Evolutionary conservation across 495 filamentous ascomycete species (phyloP), one percentile per base, ranked within the genome.

Genomic region (Bombardia bombarda): DNA sequence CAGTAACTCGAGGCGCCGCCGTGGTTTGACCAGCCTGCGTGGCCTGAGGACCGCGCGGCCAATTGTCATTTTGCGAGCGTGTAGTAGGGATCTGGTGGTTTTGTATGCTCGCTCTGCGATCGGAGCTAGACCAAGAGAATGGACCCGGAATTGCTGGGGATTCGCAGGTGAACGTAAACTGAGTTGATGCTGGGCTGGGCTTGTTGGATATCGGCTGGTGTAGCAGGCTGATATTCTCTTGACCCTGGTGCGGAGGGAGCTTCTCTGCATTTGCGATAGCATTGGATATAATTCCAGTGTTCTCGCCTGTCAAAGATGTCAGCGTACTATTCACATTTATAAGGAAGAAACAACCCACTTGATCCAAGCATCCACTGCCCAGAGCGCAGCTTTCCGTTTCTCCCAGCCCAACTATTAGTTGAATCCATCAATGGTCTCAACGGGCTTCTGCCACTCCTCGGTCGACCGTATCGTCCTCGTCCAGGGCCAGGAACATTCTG

Each of bases 81-180:
- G 41, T 7, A 13, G 40, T 13, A 19, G 41, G 10, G 21, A 36
- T 17, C 23, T 51, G 48, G 16, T 44, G 41, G 3, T 40, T 14
- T 14, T 32, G 42, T 26, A 41, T 33, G 13, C 39, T 18, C 18
- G 49, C 7, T 46, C 42, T 48, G 20, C 46, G 38, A 51, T 87
- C 83, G 1, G 84, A 82, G 36, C 63, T 70, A 25, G 73, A 68
- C 72, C 72, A 75, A 20, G 66, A 52, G 16, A 65, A 32, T n/a
- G 59, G 54, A 3, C 65, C 66, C 6, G 71, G 67, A 9, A 73
- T n/a, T n/a, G n/a, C 70, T 41, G 72, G 70, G 0, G 74, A 68
- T 45, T 87, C 83, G 61, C 86, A 90, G 2, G 84, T 92, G 60
- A 96, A 96, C 13, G 89, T 95, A 53, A 96, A 96, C 49, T 93